phyloP scores from a whole-genome alignment of 768 basidiomycete genomes.

The Cyclocybe cylindracea region DNA sequence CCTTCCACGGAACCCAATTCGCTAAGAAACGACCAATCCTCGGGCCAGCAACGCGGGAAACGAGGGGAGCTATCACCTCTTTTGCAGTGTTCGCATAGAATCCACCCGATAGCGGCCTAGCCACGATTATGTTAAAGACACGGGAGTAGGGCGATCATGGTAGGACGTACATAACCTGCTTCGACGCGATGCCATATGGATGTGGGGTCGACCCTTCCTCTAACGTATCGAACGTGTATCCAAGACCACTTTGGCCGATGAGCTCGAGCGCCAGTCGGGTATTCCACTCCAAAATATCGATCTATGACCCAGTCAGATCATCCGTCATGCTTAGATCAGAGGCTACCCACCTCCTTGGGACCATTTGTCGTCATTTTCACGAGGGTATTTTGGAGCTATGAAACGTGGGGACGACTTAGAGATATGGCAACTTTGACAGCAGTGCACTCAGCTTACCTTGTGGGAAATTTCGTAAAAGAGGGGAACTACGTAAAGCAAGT shows the following conservation, averaged over 20 bases:
- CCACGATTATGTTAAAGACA: conserved; percentile 10
- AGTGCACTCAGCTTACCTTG: no score
- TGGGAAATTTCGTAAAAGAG: conserved; percentile 32
- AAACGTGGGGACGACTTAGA: no score
- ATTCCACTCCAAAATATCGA: conserved; percentile 40
- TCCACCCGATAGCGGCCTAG: conserved; percentile 6
- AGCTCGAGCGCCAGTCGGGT: conserved; percentile 49
- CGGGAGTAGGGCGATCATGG: background rate
- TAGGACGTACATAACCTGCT: conserved; percentile 28
- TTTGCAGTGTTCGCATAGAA: background rate
- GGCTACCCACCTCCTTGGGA: conserved; percentile 25
- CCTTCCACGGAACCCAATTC: conserved; percentile 29
- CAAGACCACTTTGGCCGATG: conserved; percentile 51
- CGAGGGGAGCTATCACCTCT: conserved; percentile 14
- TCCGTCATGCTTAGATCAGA: background rate
- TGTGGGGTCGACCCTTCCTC: conserved; percentile 26
- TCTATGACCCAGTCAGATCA: conserved; percentile 14
- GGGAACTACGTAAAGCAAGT: conserved; percentile 24
- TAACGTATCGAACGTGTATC: conserved; percentile 43
- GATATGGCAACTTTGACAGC: no score
- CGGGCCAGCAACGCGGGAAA: conserved; percentile 24
- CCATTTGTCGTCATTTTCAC: conserved; percentile 25
- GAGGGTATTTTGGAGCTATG: conserved; percentile 30
- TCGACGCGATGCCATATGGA: conserved; percentile 32
- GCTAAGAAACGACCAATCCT: conserved; percentile 35